A percentile compares a stretch with the other conserved stretches of the same genome.
These are phyloP conservation scores for Aspergillus nanangensis DNA, from an alignment of 495 filamentous ascomycete species.

Conservation along the genomic window DNA sequence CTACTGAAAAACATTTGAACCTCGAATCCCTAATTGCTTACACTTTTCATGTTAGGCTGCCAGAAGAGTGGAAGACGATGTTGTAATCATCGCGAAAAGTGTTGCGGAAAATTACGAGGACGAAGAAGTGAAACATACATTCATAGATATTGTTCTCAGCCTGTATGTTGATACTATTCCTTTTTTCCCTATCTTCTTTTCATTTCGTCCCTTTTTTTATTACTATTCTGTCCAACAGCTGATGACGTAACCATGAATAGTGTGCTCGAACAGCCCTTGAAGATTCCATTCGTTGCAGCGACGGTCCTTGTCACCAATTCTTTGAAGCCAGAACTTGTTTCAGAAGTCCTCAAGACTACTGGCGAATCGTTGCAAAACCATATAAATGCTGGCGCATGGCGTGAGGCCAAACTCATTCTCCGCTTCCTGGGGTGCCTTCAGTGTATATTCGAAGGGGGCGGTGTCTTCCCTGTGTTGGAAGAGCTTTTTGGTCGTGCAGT, in stretches of 20 bases:
- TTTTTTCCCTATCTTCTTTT: too few relatives aligned
- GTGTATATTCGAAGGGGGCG: conserved; percentile 71
- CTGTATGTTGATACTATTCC: conserved; percentile 48
- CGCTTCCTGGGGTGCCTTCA: conserved; percentile 84
- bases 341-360: conserved; percentile 60
- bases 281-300: conserved; percentile 87
- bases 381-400: conserved; percentile 72
- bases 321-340: conserved; percentile 64
- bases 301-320: conserved; percentile 72
- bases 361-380: conserved; percentile 53
- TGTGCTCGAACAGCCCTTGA: conserved; percentile 87
- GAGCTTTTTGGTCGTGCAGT: conserved; percentile 80
- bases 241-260: conserved; percentile 16
- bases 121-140: conserved; percentile 62
- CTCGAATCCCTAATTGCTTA: neutral
- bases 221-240: neutral
- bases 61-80: conserved; percentile 76
- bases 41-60: conserved; percentile 48
- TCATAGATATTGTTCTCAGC: conserved; percentile 67
- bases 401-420: conserved; percentile 83
- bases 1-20: neutral
- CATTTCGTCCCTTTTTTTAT: too few relatives aligned
- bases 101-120: conserved; percentile 80
- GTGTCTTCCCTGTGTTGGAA: conserved; percentile 78
- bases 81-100: conserved; percentile 66